Base-by-base conservation (phyloP, 1,139 yeast species). In the Saccharomyces hybrid region DNA sequence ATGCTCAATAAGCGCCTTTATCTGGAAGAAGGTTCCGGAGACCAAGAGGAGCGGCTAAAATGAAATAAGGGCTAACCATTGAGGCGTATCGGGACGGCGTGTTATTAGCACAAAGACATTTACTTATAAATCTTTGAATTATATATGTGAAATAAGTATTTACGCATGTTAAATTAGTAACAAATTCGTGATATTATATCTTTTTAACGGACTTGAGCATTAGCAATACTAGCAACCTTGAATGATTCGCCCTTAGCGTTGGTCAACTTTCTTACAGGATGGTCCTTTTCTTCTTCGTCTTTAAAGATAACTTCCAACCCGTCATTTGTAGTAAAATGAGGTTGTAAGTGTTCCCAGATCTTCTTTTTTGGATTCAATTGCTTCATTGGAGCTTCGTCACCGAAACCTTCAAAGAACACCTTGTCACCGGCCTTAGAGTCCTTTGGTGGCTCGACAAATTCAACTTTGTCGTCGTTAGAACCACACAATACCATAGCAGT, bases 401-500 rank as follows among this genome's bases (percentile, higher is more conserved):
- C 70, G 72, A 77, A 90, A 57, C 88, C 95, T 75, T 90, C 97
- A 68, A 95, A 93, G 80, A 88, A 90, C 61, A 93, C 80, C 78
- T 90, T 90, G 74, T 95, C 99, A 74, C 99, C 99, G 13, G 99
- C 84, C 75, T 88, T 81, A 50, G 96, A 82, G n/a, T 91, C 96
- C 47, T 82, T 82, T 61, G 99, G 99, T 57, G 98, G 98, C 72
- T 86, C 86, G 62, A 93, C 95, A 66, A 95, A 89, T 74, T 95
- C 98, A 55, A 93, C 97, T 47, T 70, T 72, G 26, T 72, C 78
- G 52, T 80, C 84, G 51, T 70, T 77, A 54, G 95, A 84, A 38
- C 97, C 98, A 79, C 98, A 93, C 65, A 93, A 79, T 51, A 93
- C 98, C 99, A 95, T 95, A 57, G 97, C 99, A 56, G 84, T 78